Evolutionary conservation across 2,329 filamentous ascomycete genomes (phyloP).

Genomic region (Didymella keratinophila): DNA sequence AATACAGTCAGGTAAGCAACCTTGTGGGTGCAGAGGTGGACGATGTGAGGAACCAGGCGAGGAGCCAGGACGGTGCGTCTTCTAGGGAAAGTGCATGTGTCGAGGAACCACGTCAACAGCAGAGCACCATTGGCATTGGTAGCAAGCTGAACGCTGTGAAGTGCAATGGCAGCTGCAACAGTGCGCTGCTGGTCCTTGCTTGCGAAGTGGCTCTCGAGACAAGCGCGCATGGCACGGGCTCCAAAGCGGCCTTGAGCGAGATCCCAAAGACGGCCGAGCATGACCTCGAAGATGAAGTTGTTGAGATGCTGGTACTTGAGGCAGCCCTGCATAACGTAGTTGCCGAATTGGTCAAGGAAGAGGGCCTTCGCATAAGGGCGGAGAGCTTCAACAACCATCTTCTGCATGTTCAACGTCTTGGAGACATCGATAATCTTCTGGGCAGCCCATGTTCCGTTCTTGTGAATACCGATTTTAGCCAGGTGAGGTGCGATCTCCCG

Average conservation of each 20-base stretch:
- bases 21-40: slow-evolving; percentile 97
- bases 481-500: slow-evolving; percentile 86
- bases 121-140: slow-evolving; percentile 96
- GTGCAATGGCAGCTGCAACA: slow-evolving; percentile 91
- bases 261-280: slow-evolving; percentile 94
- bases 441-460: slow-evolving; percentile 98
- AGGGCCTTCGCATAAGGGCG: slow-evolving; percentile 87
- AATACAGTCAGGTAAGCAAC: slow-evolving; percentile 96
- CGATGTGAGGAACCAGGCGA: slow-evolving; percentile 87
- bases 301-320: slow-evolving; percentile 91
- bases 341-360: slow-evolving; percentile 97
- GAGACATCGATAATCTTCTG: slow-evolving; percentile 99
- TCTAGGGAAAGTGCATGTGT: slow-evolving; percentile 94
- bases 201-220: slow-evolving; percentile 92
- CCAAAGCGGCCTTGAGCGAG: slow-evolving; percentile 92
- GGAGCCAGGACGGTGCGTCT: slow-evolving; percentile 91
- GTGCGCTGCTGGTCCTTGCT: slow-evolving; percentile 95
- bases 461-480: slow-evolving; percentile 96
- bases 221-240: slow-evolving; percentile 94
- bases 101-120: slow-evolving; percentile 95
- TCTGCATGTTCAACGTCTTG: slow-evolving; percentile 83
- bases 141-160: slow-evolving; percentile 94
- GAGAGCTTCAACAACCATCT: slow-evolving; percentile 81
- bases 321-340: slow-evolving; percentile 97
- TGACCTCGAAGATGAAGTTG: slow-evolving; percentile 97